A percentile compares a stretch with the other conserved stretches of the same genome.
Conservation (phyloP, 164 flowering plant genomes). For the Vitis amurensis region DNA sequence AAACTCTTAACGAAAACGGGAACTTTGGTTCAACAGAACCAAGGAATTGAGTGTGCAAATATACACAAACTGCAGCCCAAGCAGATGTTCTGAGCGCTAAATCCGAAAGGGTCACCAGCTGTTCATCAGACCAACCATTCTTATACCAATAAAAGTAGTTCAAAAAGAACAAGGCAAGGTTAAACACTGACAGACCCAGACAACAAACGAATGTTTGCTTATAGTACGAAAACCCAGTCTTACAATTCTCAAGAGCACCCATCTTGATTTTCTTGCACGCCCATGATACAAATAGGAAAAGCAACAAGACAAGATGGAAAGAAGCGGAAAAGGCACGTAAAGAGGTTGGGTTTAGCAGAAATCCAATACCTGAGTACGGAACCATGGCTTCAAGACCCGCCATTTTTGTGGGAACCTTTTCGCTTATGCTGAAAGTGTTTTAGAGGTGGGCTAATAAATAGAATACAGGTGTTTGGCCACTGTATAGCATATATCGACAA, state of each 20-base stretch:
- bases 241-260: too few species aligned
- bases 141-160: constrained; percentile 27
- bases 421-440: too few species aligned
- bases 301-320: too few species aligned
- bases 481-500: too few species aligned
- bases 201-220: too few species aligned
- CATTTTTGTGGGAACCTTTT: too few species aligned
- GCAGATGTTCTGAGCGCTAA: constrained; percentile 18
- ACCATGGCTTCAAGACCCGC: constrained; percentile 1
- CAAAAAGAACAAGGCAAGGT: constrained; percentile 11
- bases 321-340: too few species aligned
- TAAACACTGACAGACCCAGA: background rate
- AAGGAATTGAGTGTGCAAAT: background rate
- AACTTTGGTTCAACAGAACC: constrained; percentile 6
- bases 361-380: constrained; percentile 13
- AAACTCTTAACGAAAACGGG: constrained; percentile 22
- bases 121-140: constrained; percentile 29
- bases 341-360: constrained; percentile 1
- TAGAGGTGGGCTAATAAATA: too few species aligned
- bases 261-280: too few species aligned
- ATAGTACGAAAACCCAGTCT: too few species aligned
- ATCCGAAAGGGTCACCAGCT: constrained; percentile 24
- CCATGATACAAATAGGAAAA: too few species aligned
- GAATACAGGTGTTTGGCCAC: too few species aligned
- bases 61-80: constrained; percentile 32